A percentile compares a stretch with the other conserved stretches of the same genome.
These are phyloP conservation scores for Aureobasidium melanogenum DNA, from an alignment of 2,329 filamentous ascomycete genomes.

Conservation along the genomic window DNA sequence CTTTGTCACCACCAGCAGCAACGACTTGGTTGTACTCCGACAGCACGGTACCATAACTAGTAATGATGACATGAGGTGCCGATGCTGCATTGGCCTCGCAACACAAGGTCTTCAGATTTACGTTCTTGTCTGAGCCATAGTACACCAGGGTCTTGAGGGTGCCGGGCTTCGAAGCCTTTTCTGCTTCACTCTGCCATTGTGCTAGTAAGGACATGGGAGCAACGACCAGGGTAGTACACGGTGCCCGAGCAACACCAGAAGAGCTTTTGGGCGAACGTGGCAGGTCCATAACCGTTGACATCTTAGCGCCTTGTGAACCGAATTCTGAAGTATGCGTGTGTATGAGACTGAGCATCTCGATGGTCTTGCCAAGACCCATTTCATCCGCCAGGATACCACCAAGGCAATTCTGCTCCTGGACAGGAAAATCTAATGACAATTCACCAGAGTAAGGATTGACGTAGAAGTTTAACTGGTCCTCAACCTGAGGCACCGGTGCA, in stretches of 20 bases:
- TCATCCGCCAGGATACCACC: slow-evolving; percentile 92
- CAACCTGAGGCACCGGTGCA: slow-evolving; percentile 57
- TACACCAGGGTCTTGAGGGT: slow-evolving; percentile 81
- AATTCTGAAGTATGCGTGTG: slow-evolving; percentile 66
- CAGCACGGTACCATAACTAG: slow-evolving; percentile 83
- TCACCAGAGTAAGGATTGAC: slow-evolving; percentile 97
- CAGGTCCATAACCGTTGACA: slow-evolving; percentile 45
- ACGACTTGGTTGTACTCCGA: slow-evolving; percentile 78
- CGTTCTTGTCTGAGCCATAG: slow-evolving; percentile 77
- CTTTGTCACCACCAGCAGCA: slow-evolving; percentile 55
- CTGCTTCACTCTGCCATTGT: slow-evolving; percentile 93
- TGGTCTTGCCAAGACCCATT: slow-evolving; percentile 97
- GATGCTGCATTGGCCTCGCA: slow-evolving; percentile 61
- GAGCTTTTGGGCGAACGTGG: slow-evolving; percentile 52
- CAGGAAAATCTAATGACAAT: slow-evolving; percentile 80
- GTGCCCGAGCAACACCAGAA: slow-evolving; percentile 55
- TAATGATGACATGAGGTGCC: slow-evolving; percentile 86
- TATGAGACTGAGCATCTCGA: slow-evolving; percentile 92
- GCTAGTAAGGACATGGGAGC: slow-evolving; percentile 94
- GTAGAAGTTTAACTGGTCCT: slow-evolving; percentile 69
- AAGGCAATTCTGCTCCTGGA: slow-evolving; percentile 87
- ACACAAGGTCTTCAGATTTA: slow-evolving; percentile 71
- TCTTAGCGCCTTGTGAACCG: slow-evolving; percentile 9
- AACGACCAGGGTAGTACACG: slow-evolving; percentile 87
- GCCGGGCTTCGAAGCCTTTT: slow-evolving; percentile 78